Base-by-base conservation (phyloP, 2,329 filamentous ascomycete genomes). In the Alternaria sp. region DNA sequence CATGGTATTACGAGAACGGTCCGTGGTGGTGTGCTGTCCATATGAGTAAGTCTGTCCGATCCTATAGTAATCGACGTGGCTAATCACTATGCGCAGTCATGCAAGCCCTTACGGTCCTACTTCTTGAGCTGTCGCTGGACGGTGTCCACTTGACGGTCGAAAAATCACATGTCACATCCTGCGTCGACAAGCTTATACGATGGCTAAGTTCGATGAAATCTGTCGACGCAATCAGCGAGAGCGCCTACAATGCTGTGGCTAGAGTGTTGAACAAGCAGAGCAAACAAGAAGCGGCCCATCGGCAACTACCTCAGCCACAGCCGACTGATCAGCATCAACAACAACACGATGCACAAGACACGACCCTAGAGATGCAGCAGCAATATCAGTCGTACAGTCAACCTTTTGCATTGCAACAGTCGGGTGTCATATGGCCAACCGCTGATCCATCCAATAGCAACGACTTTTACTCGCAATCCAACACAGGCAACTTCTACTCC, bases 1-100 rank as follows among this genome's bases (percentile, higher is more conserved):
- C n/a, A 2, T 68, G 60, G 60, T 43, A 70, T 10, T 72, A 71
- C 27, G 20, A 51, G 5, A 54, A 62, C 14, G 66, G 66, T 12
- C 79, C 79, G 5, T 82, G 79, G 80, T 81, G 79, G 79, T 75
- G 64, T 44, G 60, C 77, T 14, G 65, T 81, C 16, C 72, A 74
- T 48, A 68, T 64, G n/a, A 63, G 64, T 65, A 54, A 40, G 59
- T 22, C 22, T 9, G 11, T 18, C 12, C n/a, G 10, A 38, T 27
- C 22, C 16, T n/a, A 12, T n/a, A 32, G 18, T 18, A 32, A 36
- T 11, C 4, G 10, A 14, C 3, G 2, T 38, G 8, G 5, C 57
- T 64, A 49, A 66, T 25, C 11, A 16, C 18, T 50, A 12, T 12
- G 38, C 22, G 3, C n/a, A 65, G 64, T 82, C 8, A 78, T 81